Conservation (phyloP, 305 asterid genomes). For the Nicotiana rustica region DNA sequence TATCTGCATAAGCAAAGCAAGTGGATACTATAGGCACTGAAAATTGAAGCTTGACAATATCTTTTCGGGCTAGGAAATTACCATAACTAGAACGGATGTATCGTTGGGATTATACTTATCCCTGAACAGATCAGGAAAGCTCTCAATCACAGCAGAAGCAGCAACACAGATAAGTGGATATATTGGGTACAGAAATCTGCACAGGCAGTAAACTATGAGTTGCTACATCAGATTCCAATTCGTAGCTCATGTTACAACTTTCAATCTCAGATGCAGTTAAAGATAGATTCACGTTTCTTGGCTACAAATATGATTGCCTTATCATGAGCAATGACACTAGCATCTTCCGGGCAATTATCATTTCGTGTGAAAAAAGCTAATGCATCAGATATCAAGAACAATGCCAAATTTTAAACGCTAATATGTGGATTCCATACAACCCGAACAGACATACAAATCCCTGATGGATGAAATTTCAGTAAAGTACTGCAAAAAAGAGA, state of each 20-base stretch:
- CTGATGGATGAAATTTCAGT: neutral
- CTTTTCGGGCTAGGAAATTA: slow-evolving; percentile 29
- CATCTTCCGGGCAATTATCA: slow-evolving; percentile 19
- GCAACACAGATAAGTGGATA: slow-evolving; percentile 98
- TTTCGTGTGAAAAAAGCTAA: neutral
- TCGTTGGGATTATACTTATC: slow-evolving; percentile 68
- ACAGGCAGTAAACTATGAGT: slow-evolving; percentile 37
- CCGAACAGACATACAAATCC: neutral
- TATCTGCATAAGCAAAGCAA: slow-evolving; percentile 59
- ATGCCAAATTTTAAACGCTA: neutral
- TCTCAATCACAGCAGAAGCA: slow-evolving; percentile 96
- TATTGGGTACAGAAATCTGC: slow-evolving; percentile 96
- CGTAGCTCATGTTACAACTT: slow-evolving; percentile 22
- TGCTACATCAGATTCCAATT: slow-evolving; percentile 21
- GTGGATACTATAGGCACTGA: slow-evolving; percentile 22
- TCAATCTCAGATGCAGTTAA: slow-evolving; percentile 24
- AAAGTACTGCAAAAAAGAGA: neutral
- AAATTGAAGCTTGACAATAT: neutral
- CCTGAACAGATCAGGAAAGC: slow-evolving; percentile 89
- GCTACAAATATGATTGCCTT: neutral
- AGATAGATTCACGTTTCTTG: slow-evolving; percentile 17
- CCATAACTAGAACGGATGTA: slow-evolving; percentile 31
- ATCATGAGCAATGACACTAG: slow-evolving; percentile 15
- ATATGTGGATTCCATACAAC: neutral
- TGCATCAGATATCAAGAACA: neutral